Evolutionary conservation across 2,329 filamentous ascomycete species (phyloP).

Genomic region (Pseudocercospora vitis): DNA sequence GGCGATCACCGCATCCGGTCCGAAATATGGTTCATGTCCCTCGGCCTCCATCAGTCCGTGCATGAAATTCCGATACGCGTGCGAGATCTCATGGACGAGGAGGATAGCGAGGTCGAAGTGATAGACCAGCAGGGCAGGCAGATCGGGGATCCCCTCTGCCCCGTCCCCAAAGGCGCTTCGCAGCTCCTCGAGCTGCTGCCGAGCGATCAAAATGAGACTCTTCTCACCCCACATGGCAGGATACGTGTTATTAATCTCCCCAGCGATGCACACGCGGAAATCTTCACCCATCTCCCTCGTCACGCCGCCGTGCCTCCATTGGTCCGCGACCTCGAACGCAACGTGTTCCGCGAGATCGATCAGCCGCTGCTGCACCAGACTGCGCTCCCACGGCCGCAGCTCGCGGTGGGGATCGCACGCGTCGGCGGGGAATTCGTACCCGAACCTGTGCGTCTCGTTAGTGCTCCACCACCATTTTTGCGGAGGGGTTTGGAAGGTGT

Average conservation of each 20-base stretch:
- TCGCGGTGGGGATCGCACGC: not conserved
- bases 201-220: not conserved
- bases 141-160: not conserved
- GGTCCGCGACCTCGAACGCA: not conserved
- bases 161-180: not conserved
- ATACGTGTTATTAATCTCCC: not conserved
- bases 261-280: not conserved
- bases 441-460: not conserved
- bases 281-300: not conserved
- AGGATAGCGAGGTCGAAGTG: constrained; percentile 3
- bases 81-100: not conserved
- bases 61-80: constrained; percentile 2
- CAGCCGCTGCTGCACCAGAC: not conserved
- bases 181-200: not conserved
- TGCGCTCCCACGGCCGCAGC: not conserved
- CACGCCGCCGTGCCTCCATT: not conserved
- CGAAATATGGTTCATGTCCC: not conserved
- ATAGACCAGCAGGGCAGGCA: not conserved
- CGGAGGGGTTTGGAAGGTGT: not conserved
- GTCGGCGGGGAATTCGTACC: not conserved
- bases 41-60: not conserved
- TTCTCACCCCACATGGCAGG: not conserved
- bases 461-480: not conserved
- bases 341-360: not conserved
- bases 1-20: not conserved